Conservation (phyloP, 2,329 filamentous ascomycete species). For the Dryadomyces quercivorus region DNA sequence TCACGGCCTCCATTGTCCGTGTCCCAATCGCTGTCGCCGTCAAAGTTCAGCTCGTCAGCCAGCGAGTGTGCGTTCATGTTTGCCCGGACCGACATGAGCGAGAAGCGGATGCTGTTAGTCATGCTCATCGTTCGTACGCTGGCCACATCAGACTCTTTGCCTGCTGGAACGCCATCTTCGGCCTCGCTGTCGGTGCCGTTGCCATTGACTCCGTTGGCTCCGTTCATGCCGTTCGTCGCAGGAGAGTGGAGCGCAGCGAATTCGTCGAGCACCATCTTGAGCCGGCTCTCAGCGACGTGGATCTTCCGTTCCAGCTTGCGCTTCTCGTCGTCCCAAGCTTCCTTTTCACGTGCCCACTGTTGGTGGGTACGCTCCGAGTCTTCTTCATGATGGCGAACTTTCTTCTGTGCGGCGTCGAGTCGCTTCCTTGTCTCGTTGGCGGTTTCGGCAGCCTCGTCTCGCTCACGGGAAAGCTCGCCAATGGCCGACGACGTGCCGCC, state of each 20-base stretch:
- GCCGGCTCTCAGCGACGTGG: conserved; percentile 77
- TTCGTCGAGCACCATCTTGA: conserved; percentile 78
- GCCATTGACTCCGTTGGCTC: conserved; percentile 28
- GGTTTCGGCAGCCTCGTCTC: conserved; percentile 69
- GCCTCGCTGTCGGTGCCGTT: conserved; percentile 40
- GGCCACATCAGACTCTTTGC: conserved; percentile 54
- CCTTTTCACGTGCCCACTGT: conserved; percentile 74
- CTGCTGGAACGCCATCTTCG: conserved; percentile 36
- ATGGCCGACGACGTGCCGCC: conserved; percentile 79
- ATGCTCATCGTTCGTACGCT: conserved; percentile 66
- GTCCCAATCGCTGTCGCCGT: conserved; percentile 62
- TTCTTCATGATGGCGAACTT: conserved; percentile 66
- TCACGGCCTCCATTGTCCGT: conserved; percentile 61
- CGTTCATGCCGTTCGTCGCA: conserved; percentile 25
- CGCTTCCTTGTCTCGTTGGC: conserved; percentile 62
- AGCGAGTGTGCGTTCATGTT: conserved; percentile 61
- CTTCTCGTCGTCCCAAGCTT: conserved; percentile 73
- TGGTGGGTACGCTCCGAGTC: conserved; percentile 67
- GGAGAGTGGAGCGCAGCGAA: conserved; percentile 57
- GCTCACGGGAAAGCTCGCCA: conserved; percentile 70
- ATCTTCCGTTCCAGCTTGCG: conserved; percentile 72
- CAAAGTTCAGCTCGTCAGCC: conserved; percentile 83
- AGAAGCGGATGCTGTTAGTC: conserved; percentile 62
- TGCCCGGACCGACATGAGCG: conserved; percentile 22
- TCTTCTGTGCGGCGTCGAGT: conserved; percentile 68